These are phyloP conservation scores for Aspergillus asperescens DNA, from an alignment of 495 filamentous ascomycete species.

Conservation along the genomic window DNA sequence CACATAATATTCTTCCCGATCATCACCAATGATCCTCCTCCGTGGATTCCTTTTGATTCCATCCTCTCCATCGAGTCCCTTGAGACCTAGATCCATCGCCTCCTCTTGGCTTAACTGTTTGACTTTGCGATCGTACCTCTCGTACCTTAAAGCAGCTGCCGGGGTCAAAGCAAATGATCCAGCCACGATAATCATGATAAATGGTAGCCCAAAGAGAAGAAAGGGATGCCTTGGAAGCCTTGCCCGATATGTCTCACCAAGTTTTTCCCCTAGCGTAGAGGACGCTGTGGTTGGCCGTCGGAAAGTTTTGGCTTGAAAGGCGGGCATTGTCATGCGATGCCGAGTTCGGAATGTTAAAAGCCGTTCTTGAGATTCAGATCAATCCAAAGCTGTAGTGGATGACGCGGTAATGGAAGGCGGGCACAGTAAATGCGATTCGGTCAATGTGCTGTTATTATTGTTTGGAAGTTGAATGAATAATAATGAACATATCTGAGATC, in stretches of 20 bases:
- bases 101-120: slow-evolving; percentile 77
- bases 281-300: slow-evolving; percentile 43
- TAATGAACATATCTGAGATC: too few species aligned
- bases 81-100: slow-evolving; percentile 64
- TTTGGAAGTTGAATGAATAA: too few species aligned
- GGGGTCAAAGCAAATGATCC: slow-evolving; percentile 93
- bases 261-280: slow-evolving; percentile 52
- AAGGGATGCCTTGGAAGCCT: slow-evolving; percentile 73
- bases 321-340: slow-evolving; percentile 51
- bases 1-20: slow-evolving; percentile 93
- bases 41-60: slow-evolving; percentile 45
- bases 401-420: neutral
- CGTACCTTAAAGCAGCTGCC: slow-evolving; percentile 87
- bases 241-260: slow-evolving; percentile 71
- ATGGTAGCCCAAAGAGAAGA: slow-evolving; percentile 91
- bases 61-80: slow-evolving; percentile 40
- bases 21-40: slow-evolving; percentile 47
- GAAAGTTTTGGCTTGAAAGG: slow-evolving; percentile 71
- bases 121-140: slow-evolving; percentile 83
- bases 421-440: too few species aligned
- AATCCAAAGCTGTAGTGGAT: too few species aligned
- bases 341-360: slow-evolving; percentile 11
- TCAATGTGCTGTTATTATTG: too few species aligned
- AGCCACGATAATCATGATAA: slow-evolving; percentile 85
- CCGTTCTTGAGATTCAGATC: neutral